Percentiles rank a stretch among this genome's conserved stretches.
These are phyloP conservation scores for Chrysoporthe puriensis DNA, from an alignment of 2,329 filamentous ascomycete species.

Conservation along the genomic window DNA sequence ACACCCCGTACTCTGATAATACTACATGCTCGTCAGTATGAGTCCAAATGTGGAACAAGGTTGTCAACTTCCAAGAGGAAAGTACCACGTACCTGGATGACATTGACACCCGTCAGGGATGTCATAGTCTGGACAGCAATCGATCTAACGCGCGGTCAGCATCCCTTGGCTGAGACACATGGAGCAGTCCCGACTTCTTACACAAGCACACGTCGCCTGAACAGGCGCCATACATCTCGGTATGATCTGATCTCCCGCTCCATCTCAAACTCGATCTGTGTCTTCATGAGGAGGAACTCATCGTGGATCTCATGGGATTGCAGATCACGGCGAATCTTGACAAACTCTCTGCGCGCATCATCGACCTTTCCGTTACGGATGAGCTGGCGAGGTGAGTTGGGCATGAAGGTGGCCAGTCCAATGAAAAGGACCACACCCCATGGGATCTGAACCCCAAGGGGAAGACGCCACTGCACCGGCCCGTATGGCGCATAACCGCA, in stretches of 20 bases:
- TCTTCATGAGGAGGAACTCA: constrained; percentile 58
- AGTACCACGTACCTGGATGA: constrained; percentile 45
- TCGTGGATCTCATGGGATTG: constrained; percentile 47
- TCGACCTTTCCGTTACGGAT: constrained; percentile 54
- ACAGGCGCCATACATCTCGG: constrained; percentile 55
- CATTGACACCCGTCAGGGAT: constrained; percentile 59
- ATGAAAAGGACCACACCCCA: constrained; percentile 58
- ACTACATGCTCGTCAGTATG: constrained; percentile 4
- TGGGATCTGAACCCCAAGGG: constrained; percentile 58
- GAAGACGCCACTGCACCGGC: constrained; percentile 56
- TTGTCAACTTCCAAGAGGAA: no score
- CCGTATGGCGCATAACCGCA: constrained; percentile 58
- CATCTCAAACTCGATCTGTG: constrained; percentile 61
- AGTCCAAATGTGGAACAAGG: background rate
- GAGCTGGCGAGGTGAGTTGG: constrained; percentile 56
- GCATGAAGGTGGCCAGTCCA: constrained; percentile 60
- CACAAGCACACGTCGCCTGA: constrained; percentile 55
- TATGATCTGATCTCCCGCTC: constrained; percentile 56
- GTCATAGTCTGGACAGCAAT: constrained; percentile 63
- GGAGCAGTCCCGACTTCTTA: constrained; percentile 34
- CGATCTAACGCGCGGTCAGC: constrained; percentile 34
- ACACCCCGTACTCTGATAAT: constrained; percentile 30
- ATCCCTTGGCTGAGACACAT: background rate
- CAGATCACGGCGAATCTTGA: constrained; percentile 51
- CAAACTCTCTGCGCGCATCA: constrained; percentile 51